These are phyloP conservation scores for Populus hybrid DNA, from an alignment of 441 rosid species.

Conservation along the genomic window DNA sequence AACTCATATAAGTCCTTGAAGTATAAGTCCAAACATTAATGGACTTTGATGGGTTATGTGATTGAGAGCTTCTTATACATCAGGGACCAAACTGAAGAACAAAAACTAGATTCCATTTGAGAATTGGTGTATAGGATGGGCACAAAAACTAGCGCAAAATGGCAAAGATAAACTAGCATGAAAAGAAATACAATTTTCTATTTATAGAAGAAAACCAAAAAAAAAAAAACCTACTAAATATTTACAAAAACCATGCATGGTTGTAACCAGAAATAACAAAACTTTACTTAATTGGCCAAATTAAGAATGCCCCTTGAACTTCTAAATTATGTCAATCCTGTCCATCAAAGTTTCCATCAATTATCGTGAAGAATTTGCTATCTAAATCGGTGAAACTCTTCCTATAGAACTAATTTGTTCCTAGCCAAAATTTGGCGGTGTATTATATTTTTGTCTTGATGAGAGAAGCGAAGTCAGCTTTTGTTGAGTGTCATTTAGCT, in stretches of 20 bases:
- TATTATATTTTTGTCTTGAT: neutral
- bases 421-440: too few species aligned
- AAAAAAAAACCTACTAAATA: too few species aligned
- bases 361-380: neutral
- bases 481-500: neutral
- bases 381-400: neutral
- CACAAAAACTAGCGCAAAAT: neutral
- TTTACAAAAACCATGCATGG: neutral
- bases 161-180: neutral
- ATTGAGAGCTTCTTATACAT: neutral
- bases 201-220: too few species aligned
- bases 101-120: neutral
- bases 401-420: neutral
- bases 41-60: neutral
- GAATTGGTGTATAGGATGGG: neutral
- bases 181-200: too few species aligned
- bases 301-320: neutral
- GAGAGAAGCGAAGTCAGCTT: conserved; percentile 3
- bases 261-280: neutral
- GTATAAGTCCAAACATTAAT: neutral
- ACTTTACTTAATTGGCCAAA: neutral
- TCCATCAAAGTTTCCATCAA: neutral
- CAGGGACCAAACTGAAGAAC: neutral
- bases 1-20: neutral
- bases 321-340: neutral